Evolutionary conservation across 2,329 filamentous ascomycete species (phyloP), one percentile per base, ranked within the genome.

Genomic region (Nakataea oryzae): DNA sequence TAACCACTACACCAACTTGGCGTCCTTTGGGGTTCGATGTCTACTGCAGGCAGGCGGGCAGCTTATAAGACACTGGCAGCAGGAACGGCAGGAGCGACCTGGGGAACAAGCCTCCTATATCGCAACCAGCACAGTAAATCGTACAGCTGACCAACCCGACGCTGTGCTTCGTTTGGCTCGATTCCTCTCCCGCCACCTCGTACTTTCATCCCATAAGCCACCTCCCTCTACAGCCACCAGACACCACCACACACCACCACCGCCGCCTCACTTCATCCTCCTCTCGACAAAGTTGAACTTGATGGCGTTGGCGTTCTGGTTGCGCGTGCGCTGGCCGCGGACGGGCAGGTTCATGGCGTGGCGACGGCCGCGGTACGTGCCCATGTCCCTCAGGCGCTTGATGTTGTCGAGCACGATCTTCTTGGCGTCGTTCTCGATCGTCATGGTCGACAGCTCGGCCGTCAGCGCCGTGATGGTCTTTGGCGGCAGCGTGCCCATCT

Each of bases 301-400:
- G 73, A 78, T 82, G 58, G 85, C 79, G 29, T 79, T 86, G 65
- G 76, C 71, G 66, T 81, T 87, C 74, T 89, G 93, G 72, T 80
- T 90, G 72, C 90, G 87, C 64, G 95, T 97, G 69, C 83, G 85
- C 78, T 99, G 95, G 68, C 95, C 95, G 68, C 95, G 84, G 61
- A 95, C 93, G 4, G 95, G 95, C 77, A 97, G 76, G 64, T 88
- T 86, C 88, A 97, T 93, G 63, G 93, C 93, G 79, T 99, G 95
- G 67, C 95, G 81, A 74, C 90, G 87, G 66, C 95, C 95, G 61
- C 95, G 81, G 72, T 96, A 96, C 4, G 88, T 87, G 59, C 93
- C 93, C 79, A 96, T 97, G 70, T 97, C 93, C 73, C 89, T 90
- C 74, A 99, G 71, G 64, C 93, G 81, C 72, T 81, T 81, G 68